These are phyloP conservation scores for Grosmannia penicillata DNA, from an alignment of 2,329 filamentous ascomycete genomes.

Conservation along the genomic window DNA sequence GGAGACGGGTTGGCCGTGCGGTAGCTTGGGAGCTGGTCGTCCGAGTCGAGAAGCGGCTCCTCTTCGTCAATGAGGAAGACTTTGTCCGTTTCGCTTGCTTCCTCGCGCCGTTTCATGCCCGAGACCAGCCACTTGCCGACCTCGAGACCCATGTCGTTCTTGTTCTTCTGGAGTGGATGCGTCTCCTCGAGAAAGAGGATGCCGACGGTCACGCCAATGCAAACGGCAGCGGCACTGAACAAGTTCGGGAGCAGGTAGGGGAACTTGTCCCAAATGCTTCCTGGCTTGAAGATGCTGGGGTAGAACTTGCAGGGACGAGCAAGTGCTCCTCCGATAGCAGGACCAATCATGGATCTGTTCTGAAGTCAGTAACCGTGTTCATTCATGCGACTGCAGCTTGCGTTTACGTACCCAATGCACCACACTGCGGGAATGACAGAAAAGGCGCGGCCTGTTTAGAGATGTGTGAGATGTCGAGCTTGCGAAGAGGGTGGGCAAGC, in stretches of 20 bases:
- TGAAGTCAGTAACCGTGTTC: constrained; percentile 6
- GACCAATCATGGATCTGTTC: constrained; percentile 82
- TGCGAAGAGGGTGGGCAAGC: neutral
- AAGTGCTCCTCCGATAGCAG: constrained; percentile 78
- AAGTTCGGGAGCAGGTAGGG: constrained; percentile 87
- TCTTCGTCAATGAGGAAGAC: constrained; percentile 31
- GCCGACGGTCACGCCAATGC: constrained; percentile 62
- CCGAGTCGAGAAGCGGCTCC: constrained; percentile 45
- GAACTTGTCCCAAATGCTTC: constrained; percentile 69
- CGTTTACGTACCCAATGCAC: constrained; percentile 62
- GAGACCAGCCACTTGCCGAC: constrained; percentile 56
- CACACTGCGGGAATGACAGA: constrained; percentile 97
- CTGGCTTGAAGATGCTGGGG: constrained; percentile 54
- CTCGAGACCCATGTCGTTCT: constrained; percentile 62
- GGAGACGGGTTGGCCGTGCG: constrained; percentile 34
- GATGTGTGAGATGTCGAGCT: neutral
- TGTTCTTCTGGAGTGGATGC: constrained; percentile 65
- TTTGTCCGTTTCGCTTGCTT: constrained; percentile 8
- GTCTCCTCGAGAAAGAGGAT: constrained; percentile 89
- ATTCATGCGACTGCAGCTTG: neutral
- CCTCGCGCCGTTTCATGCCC: constrained; percentile 20
- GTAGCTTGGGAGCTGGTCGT: constrained; percentile 55
- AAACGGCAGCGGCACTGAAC: constrained; percentile 69
- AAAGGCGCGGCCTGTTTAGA: constrained; percentile 61
- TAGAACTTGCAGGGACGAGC: constrained; percentile 77